Percentiles rank a stretch among this genome's conserved stretches.
These are phyloP conservation scores for Chrysanthemum seticuspe DNA, from an alignment of 129 eudicot species.

Conservation along the genomic window DNA sequence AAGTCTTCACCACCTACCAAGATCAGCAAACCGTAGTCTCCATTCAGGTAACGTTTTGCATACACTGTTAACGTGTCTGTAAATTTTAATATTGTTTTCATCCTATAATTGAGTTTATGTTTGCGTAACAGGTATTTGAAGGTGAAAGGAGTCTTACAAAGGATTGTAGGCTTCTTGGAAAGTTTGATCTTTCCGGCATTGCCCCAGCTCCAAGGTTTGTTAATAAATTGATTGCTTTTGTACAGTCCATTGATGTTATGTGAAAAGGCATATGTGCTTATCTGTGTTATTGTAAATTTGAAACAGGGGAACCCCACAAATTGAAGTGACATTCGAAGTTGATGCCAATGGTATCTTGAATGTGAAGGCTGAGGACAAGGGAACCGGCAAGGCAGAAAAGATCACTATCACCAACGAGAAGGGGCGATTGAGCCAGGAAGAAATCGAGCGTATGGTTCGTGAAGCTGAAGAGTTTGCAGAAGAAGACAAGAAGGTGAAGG, in stretches of 20 bases:
- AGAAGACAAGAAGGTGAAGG: constrained; percentile 75
- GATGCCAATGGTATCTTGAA: constrained; percentile 75
- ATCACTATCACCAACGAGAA: constrained; percentile 68
- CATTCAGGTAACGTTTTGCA: constrained; percentile 30
- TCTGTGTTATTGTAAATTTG: background rate
- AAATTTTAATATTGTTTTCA: too few relatives aligned
- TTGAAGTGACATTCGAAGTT: constrained; percentile 72
- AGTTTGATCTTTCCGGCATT: constrained; percentile 61
- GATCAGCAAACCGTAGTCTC: constrained; percentile 73
- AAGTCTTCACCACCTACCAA: constrained; percentile 73
- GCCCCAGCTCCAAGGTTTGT: constrained; percentile 59
- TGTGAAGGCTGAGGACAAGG: constrained; percentile 71
- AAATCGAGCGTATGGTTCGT: constrained; percentile 63
- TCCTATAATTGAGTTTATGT: too few relatives aligned
- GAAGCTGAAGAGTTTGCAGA: constrained; percentile 80
- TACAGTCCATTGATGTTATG: too few relatives aligned
- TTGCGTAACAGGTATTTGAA: constrained; percentile 39
- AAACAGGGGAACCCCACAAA: constrained; percentile 74
- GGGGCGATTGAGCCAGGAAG: constrained; percentile 70
- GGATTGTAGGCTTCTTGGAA: constrained; percentile 60
- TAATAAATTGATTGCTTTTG: background rate
- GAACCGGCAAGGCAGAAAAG: constrained; percentile 68
- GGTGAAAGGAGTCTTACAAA: constrained; percentile 75
- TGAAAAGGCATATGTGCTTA: too few relatives aligned
- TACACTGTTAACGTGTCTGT: too few relatives aligned